These are phyloP conservation scores for Podila epicladia DNA, from an alignment of 192 early-diverging fungal genomes.

Conservation along the genomic window DNA sequence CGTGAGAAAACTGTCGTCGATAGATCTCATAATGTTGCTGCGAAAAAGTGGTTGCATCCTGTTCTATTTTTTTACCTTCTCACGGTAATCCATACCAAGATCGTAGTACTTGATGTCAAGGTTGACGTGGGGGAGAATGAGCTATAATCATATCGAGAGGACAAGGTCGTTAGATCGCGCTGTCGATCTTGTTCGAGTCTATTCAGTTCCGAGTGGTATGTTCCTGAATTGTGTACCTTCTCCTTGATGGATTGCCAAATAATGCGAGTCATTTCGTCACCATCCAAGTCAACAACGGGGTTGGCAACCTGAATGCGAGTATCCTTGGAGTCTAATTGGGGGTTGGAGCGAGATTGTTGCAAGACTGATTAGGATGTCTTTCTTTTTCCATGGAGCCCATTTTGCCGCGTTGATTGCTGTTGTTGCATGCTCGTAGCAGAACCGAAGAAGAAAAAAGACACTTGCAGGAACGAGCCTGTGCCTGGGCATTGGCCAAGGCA, in stretches of 20 bases:
- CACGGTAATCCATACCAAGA: conserved; percentile 94
- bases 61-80: conserved; percentile 56
- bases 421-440: background rate
- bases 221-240: conserved; percentile 53
- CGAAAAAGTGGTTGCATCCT: too few species aligned
- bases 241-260: conserved; percentile 96
- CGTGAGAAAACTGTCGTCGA: background rate
- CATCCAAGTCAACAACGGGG: conserved; percentile 95
- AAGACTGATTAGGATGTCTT: background rate
- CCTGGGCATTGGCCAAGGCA: conserved; percentile 30
- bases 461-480: conserved; percentile 48
- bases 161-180: background rate
- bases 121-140: conserved; percentile 89
- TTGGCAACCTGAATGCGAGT: conserved; percentile 86
- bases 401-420: background rate
- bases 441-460: background rate
- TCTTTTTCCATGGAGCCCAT: background rate
- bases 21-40: background rate
- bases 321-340: conserved; percentile 45
- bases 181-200: background rate
- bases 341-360: background rate
- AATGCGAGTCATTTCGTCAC: conserved; percentile 99
- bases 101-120: conserved; percentile 98
- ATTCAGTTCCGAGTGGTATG: background rate
- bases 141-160: conserved; percentile 46